Conservation (phyloP, 2,329 filamentous ascomycete genomes). For the Colletotrichum tabaci region DNA sequence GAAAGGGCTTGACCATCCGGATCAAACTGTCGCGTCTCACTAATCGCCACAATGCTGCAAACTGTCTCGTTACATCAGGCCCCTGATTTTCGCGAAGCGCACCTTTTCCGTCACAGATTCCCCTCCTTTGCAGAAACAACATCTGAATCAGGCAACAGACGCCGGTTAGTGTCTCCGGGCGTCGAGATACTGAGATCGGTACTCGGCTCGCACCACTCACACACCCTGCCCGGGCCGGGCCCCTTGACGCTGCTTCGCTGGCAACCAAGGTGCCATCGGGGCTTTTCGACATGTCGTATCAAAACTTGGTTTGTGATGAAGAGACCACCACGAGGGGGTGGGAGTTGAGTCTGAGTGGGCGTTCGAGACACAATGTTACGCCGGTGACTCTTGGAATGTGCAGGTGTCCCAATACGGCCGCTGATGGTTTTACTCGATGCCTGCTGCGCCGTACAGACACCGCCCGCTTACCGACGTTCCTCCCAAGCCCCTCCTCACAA, state of each 20-base stretch:
- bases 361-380: conserved; percentile 33
- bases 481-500: conserved; percentile 26
- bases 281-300: conserved; percentile 35
- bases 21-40: conserved; percentile 21
- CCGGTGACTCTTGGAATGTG: conserved; percentile 36
- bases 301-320: conserved; percentile 1
- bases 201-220: conserved; percentile 39
- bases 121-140: conserved; percentile 22
- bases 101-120: conserved; percentile 20
- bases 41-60: conserved; percentile 22
- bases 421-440: background rate
- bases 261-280: conserved; percentile 19
- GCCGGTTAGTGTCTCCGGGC: conserved; percentile 21
- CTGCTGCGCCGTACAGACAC: conserved; percentile 34
- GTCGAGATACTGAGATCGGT: conserved; percentile 34
- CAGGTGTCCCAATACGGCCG: conserved; percentile 30
- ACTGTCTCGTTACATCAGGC: background rate
- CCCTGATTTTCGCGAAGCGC: conserved; percentile 14
- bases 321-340: background rate
- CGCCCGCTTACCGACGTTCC: conserved; percentile 17
- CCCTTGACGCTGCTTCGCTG: conserved; percentile 37
- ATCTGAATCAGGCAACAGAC: conserved; percentile 23
- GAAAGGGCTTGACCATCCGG: background rate
- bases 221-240: conserved; percentile 28
- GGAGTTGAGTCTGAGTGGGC: conserved; percentile 16